A percentile compares a stretch with the other conserved stretches of the same genome.
These are phyloP conservation scores for Globisporangium rhizosaccharum DNA, from an alignment of 352 stramenopile species.

Conservation along the genomic window DNA sequence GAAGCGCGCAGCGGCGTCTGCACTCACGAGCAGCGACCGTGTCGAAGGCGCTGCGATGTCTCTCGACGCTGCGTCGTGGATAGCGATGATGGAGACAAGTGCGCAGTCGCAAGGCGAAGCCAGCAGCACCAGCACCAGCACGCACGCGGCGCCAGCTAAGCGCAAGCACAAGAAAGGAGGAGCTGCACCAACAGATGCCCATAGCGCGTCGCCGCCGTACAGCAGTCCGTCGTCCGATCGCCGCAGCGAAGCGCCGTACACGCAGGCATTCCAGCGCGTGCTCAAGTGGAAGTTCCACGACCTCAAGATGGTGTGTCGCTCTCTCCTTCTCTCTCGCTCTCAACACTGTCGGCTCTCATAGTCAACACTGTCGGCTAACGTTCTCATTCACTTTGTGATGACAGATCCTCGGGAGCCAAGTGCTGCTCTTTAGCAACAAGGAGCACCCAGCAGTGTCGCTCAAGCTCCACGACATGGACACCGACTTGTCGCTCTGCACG, in stretches of 20 bases:
- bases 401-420: slow-evolving; percentile 75
- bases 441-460: slow-evolving; percentile 81
- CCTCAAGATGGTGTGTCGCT: slow-evolving; percentile 67
- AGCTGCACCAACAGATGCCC: slow-evolving; percentile 5
- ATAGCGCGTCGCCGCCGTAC: slow-evolving; percentile 10
- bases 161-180: neutral
- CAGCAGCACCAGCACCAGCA: neutral
- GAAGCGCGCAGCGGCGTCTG: slow-evolving; percentile 6
- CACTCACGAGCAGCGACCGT: neutral
- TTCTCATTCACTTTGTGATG: neutral
- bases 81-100: neutral
- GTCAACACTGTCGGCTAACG: neutral
- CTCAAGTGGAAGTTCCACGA: slow-evolving; percentile 87
- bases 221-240: slow-evolving; percentile 10
- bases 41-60: neutral
- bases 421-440: slow-evolving; percentile 79
- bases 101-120: neutral
- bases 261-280: slow-evolving; percentile 59
- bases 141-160: neutral
- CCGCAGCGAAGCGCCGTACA: slow-evolving; percentile 17
- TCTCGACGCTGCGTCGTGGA: neutral
- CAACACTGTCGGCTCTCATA: neutral
- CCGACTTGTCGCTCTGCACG: slow-evolving; percentile 74
- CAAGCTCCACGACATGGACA: slow-evolving; percentile 82
- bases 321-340: neutral